Base-by-base conservation (phyloP, 2,329 filamentous ascomycete species). In the Ustulina deusta region DNA sequence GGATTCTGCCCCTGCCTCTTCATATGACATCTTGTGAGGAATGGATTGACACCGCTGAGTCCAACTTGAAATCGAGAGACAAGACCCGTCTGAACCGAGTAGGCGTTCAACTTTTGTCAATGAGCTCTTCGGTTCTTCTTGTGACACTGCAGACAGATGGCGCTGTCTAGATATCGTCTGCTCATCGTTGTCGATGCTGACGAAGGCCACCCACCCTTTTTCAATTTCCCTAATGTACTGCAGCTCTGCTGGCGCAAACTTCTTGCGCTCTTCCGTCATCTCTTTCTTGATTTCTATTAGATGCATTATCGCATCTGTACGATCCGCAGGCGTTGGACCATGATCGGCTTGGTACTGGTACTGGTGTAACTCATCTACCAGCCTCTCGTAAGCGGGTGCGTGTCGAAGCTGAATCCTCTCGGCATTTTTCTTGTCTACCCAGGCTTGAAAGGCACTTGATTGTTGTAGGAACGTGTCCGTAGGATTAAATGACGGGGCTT, bases 21-120 rank as follows among this genome's bases (percentile, higher is more conserved):
- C 38, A 48, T 61, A 59, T 40, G 57, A 40, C 29, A 42, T 22
- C 22, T 51, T 51, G n/a, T 38, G 20, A 22, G 9, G 49, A 22
- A 25, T 32, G 5, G 49, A 32, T 40, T 57, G 63, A n/a, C 54
- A 56, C 3, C 54, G 42, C 11, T 44, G 63, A 34, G 20, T 61
- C 52, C 49, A 65, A 29, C 29, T 54, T 44, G 32, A 32, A 27
- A 34, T n/a, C 11, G 40, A 51, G 13, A 42, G 38, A n/a, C 25
- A 36, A 15, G 71, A 70, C 7, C 70, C 71, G 40, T 74, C 72
- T 25, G 66, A 67, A 13, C 72, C 73, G 9, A 75, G 56, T 13
- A 76, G 38, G 9, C 52, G 54, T 49, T 72, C 69, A 17, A 68
- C 65, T 58, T 52, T 73, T 29, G 69, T 70, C 9, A 67, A 25